Evolutionary conservation across 176 grass and related monocot genomes (phyloP), one percentile per base, ranked within the genome.

Genomic region (Musa schizocarpa): DNA sequence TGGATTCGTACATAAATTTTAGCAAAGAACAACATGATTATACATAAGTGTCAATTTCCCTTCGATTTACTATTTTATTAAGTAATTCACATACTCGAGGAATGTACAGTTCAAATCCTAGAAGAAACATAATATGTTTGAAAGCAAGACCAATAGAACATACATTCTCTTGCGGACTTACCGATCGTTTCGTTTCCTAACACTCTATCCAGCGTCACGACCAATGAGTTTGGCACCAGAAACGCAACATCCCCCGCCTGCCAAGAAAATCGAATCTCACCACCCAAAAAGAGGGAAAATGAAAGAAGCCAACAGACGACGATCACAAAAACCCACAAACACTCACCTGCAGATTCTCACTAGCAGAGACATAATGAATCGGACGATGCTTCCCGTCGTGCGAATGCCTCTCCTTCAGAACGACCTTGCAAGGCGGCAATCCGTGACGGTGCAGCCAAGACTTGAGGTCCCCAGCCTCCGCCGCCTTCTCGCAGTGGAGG

Each of bases 231-330:
- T 20, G 95, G 95, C 75, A 99, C 84, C 61, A 78, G 86, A 74
- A 94, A 99, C 20, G 82, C 95, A 56, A 92, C 86, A 91, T 99
- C 95, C 53, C 90, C 90, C 8, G 73, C 88, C 95, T 99, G 88
- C 51, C 4, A 71, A 52, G 9, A 50, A 82, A 76, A 61, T 50
- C 48, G 52, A 63, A 52, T 65, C 14, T 29, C 25, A 20, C 21
- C 29, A 34, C 23, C 3, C 50, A 29, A 23, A 56, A 13, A 68
- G 68, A 19, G 13, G 13, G 83, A 8, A 63, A 79, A 29, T 2
- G 11, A 85, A 57, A 12, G 13, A 76, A 48, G 27, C 13, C 48
- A 43, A 49, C 54, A 66, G 50, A 79, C 74, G 56, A 71, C 21
- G 12, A 72, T 81, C 19, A 14, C 57, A 50, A 70, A n/a, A 43